Conservation (phyloP, 2,329 filamentous ascomycete species). For the Fusarium oligoseptatum region DNA sequence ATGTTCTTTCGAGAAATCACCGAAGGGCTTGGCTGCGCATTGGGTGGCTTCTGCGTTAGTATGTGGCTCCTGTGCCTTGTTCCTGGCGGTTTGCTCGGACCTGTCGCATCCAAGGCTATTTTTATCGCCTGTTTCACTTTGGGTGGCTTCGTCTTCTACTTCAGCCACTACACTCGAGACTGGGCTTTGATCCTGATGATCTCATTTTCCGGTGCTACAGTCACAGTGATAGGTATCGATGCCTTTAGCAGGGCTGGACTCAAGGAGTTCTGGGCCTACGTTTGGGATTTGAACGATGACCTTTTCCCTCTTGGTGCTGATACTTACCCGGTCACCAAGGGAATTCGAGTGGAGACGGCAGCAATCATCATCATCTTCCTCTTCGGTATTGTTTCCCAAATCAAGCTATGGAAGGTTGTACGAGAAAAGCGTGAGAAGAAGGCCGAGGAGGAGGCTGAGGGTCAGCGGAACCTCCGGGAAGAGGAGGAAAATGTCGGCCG, state of each 20-base stretch:
- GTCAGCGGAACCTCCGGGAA: slow-evolving; percentile 66
- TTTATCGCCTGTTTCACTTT: slow-evolving; percentile 82
- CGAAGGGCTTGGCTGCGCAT: slow-evolving; percentile 83
- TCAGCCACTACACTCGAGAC: slow-evolving; percentile 81
- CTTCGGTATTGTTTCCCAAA: slow-evolving; percentile 84
- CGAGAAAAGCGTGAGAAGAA: slow-evolving; percentile 70
- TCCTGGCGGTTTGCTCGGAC: slow-evolving; percentile 78
- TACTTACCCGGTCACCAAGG: slow-evolving; percentile 88
- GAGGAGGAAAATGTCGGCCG: slow-evolving; percentile 80
- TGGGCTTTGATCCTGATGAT: slow-evolving; percentile 83
- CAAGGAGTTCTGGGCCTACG: slow-evolving; percentile 96
- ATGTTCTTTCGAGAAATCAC: slow-evolving; percentile 88
- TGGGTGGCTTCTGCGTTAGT: slow-evolving; percentile 86
- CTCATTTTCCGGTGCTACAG: slow-evolving; percentile 85
- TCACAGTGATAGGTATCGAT: slow-evolving; percentile 85
- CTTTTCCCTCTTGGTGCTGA: slow-evolving; percentile 82
- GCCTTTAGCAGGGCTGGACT: slow-evolving; percentile 90
- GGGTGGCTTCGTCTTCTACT: slow-evolving; percentile 79
- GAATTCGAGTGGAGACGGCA: slow-evolving; percentile 87
- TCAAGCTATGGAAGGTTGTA: slow-evolving; percentile 87
- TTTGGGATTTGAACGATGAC: slow-evolving; percentile 85
- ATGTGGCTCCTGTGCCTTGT: slow-evolving; percentile 92
- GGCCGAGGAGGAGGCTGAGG: slow-evolving; percentile 63
- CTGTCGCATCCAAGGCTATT: slow-evolving; percentile 73
- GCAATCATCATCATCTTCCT: slow-evolving; percentile 80